phyloP scores from a whole-genome alignment of 1,284 basidiomycete genomes.

The Phenoliferia sp. region DNA sequence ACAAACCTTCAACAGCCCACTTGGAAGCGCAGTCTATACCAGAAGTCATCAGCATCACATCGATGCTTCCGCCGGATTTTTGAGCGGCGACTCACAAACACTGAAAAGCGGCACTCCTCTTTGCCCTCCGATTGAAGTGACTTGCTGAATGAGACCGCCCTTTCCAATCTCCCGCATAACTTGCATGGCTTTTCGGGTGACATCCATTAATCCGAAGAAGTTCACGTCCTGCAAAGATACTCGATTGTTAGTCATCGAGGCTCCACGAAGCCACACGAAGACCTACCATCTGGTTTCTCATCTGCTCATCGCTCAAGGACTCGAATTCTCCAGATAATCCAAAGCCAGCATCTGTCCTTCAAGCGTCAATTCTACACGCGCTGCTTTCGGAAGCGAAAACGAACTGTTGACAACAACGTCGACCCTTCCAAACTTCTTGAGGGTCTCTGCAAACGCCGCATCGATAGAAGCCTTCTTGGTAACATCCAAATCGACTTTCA shows the following conservation, averaged over 20 bases:
- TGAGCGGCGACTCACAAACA: not conserved
- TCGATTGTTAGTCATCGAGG: not conserved
- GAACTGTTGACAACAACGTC: not conserved
- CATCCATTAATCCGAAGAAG: not conserved
- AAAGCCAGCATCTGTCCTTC: not conserved
- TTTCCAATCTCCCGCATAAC: not conserved
- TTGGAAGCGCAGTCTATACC: not conserved
- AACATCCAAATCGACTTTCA: not conserved
- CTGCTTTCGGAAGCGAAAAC: not conserved
- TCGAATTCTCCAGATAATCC: not conserved
- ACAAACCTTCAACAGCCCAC: conserved; percentile 1
- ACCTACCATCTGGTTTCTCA: not conserved
- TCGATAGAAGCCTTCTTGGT: not conserved
- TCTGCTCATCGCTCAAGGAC: not conserved
- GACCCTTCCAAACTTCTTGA: not conserved
- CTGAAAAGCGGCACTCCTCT: not conserved
- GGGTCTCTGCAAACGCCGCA: not conserved
- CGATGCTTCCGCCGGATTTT: too few species aligned
- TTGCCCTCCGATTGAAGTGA: not conserved
- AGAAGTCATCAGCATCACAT: too few species aligned
- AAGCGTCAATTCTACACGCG: not conserved
- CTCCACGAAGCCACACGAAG: not conserved
- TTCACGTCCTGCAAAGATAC: not conserved
- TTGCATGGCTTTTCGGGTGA: not conserved
- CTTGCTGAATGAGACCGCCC: not conserved